Base-by-base conservation (phyloP, 306 rosid species). In the Vigna hirtella region DNA sequence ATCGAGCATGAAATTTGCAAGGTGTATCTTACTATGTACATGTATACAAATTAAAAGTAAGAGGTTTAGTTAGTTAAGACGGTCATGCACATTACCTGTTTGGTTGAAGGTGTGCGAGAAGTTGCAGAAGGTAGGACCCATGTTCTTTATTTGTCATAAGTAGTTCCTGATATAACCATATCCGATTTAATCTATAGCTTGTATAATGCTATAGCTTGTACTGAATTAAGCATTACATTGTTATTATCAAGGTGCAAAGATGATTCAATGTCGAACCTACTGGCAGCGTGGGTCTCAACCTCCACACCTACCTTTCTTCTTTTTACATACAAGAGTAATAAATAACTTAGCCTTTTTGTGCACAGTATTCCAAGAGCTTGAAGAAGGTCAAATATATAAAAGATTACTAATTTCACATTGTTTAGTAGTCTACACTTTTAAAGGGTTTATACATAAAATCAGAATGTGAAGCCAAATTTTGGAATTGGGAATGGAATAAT, bases 181-280 rank as follows among this genome's bases (percentile, higher is more conserved):
- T 51, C 47, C 10, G 9, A 42, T 42, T 52, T 62, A 17, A 62
- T 67, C 63, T 2, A 26, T 26, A 26, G 3, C 28, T 26, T 26
- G 59, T 30, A 64, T 14, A 16, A 8, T 15, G 4, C 17, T 18
- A 55, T 13, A 76, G 6, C 40, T 76, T 65, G 57, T 72, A 11
- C 64, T 77, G 64, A 40, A 58, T 70, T 18, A 48, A 81, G 73
- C 72, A 75, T 15, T 20, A 20, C 26, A 76, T 70, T 10, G 43
- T 62, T 70, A 40, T 77, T 70, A 40, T 77, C 51, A 69, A 70
- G 34, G 40, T 52, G 59, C 73, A 55, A 55, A 72, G 51, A 62
- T 83, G 74, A 74, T 79, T 77, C 49, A 78, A 67, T 36, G 84
- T 48, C 48, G 43, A 78, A 83, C 85, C 88, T 73, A 67, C 80